These are phyloP conservation scores for Colletotrichum sidae DNA, from an alignment of 2,329 filamentous ascomycete species.

Conservation along the genomic window DNA sequence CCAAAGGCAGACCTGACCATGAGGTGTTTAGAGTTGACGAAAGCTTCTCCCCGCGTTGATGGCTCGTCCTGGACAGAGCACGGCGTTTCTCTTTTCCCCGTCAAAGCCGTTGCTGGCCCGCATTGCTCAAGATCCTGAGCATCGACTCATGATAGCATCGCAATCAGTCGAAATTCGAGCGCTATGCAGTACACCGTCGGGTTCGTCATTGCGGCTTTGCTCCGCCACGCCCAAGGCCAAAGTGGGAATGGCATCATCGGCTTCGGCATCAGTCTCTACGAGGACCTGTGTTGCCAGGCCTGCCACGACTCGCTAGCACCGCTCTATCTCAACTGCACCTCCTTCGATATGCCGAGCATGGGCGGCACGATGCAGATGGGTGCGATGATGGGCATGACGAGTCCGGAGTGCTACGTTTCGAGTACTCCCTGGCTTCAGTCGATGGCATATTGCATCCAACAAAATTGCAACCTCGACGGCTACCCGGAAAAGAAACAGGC, in stretches of 20 bases:
- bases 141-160: too few relatives aligned
- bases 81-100: too few relatives aligned
- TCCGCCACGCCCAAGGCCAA: neutral
- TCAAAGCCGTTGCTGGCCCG: too few relatives aligned
- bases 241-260: conserved; percentile 22
- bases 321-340: conserved; percentile 12
- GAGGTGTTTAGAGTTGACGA: too few relatives aligned
- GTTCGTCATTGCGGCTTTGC: neutral
- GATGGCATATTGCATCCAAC: conserved; percentile 49
- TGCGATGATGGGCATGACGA: conserved; percentile 37
- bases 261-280: conserved; percentile 17
- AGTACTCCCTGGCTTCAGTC: conserved; percentile 47
- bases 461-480: conserved; percentile 43
- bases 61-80: too few relatives aligned
- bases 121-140: too few relatives aligned
- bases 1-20: neutral
- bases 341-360: conserved; percentile 13
- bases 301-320: conserved; percentile 24
- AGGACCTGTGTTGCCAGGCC: conserved; percentile 22
- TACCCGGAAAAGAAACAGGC: conserved; percentile 33
- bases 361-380: neutral
- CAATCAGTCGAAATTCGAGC: too few relatives aligned
- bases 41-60: too few relatives aligned
- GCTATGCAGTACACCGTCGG: neutral
- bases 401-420: conserved; percentile 44